Conservation (phyloP, 78 protist genomes). For the Capsaspora owczarzaki region DNA sequence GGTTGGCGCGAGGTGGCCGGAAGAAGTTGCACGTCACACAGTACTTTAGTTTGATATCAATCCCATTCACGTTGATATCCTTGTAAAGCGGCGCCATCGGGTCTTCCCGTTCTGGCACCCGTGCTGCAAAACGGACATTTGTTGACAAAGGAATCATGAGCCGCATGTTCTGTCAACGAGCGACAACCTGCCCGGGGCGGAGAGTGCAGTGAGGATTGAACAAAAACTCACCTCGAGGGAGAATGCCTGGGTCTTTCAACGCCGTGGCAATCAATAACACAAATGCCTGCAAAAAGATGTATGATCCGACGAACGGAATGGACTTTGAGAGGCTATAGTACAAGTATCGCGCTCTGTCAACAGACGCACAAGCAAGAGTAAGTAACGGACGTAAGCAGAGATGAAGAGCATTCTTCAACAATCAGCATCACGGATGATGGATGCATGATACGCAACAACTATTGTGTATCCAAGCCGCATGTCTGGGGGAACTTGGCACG, state of each 20-base stretch:
- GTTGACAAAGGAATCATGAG: neutral
- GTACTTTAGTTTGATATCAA: neutral
- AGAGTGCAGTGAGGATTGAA: neutral
- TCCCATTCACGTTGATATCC: neutral
- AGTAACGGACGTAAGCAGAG: too few species aligned
- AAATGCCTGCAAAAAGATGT: too few species aligned
- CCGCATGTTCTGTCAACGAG: neutral
- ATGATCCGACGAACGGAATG: too few species aligned
- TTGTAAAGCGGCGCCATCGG: neutral
- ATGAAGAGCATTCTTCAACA: too few species aligned
- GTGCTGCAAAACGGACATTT: neutral
- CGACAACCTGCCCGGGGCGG: neutral
- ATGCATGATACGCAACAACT: too few species aligned
- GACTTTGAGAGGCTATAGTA: too few species aligned
- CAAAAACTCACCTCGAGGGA: neutral
- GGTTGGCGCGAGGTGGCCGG: conserved; percentile 47
- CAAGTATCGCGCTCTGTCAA: too few species aligned
- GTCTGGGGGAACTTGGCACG: too few species aligned
- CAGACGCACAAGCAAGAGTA: too few species aligned
- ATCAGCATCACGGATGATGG: too few species aligned
- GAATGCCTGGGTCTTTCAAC: neutral
- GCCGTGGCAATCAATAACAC: neutral
- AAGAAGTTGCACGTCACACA: conserved; percentile 40
- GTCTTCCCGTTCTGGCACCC: neutral
- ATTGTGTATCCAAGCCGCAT: too few species aligned